phyloP scores from a whole-genome alignment of 768 basidiomycete species.

The Cantharellus anzutake region DNA sequence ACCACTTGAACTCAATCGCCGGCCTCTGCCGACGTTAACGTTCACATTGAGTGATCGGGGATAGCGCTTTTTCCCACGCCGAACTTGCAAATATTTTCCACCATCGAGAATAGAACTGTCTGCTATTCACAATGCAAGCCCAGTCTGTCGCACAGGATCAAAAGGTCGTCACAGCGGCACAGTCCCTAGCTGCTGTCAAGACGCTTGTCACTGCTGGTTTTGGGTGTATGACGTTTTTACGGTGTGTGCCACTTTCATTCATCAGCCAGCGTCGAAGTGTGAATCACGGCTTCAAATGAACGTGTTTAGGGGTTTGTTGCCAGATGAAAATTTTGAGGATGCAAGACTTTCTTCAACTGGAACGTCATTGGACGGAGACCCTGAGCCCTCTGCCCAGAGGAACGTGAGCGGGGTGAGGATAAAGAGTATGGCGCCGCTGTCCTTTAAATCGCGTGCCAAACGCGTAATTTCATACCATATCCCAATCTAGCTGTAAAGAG shows the following conservation, averaged over 20 bases:
- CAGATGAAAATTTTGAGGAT: conserved; percentile 9
- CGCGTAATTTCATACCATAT: background rate
- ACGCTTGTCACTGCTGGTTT: conserved; percentile 8
- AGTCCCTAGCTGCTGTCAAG: conserved; percentile 9
- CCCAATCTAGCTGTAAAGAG: conserved; percentile 28
- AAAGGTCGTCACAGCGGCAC: conserved; percentile 7
- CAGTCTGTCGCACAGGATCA: background rate
- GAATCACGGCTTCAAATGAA: background rate
- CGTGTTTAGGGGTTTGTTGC: conserved; percentile 9
- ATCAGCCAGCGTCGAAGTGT: background rate
- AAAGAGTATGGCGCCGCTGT: background rate
- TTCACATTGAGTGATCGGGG: too few relatives aligned
- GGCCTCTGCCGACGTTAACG: too few relatives aligned
- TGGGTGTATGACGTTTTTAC: conserved; percentile 6
- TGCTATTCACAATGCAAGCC: background rate
- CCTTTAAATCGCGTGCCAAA: background rate
- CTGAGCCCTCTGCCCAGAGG: background rate
- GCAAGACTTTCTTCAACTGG: background rate
- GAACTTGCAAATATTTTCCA: too few relatives aligned
- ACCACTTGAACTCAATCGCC: too few relatives aligned
- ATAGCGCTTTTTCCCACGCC: background rate
- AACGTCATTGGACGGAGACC: background rate
- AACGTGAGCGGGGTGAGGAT: conserved; percentile 42
- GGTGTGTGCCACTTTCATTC: background rate
- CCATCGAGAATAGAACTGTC: too few relatives aligned